Percentiles rank a stretch among this genome's conserved stretches.
These are phyloP conservation scores for Lentinula sp. DNA, from an alignment of 768 basidiomycete species.

Conservation along the genomic window DNA sequence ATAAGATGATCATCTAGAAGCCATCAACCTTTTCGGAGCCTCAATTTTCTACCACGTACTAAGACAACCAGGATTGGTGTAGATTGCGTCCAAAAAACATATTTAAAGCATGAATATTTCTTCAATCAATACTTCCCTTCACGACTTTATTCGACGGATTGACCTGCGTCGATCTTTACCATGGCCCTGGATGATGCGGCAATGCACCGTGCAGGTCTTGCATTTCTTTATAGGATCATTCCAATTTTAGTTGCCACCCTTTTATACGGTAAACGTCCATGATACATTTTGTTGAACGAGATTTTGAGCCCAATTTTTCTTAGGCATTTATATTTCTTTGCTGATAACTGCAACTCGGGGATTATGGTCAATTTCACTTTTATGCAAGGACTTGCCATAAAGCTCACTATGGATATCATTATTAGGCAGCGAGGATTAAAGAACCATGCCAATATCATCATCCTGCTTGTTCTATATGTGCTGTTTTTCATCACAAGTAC, in stretches of 20 bases:
- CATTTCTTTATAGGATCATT: background rate
- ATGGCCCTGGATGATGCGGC: constrained; percentile 13
- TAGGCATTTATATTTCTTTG: background rate
- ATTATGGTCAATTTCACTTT: background rate
- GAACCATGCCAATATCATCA: background rate
- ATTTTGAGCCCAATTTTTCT: too few species aligned
- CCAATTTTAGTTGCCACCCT: background rate
- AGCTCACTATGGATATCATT: too few species aligned
- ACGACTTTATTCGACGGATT: too few species aligned
- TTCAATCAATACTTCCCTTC: too few species aligned
- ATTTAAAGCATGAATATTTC: too few species aligned
- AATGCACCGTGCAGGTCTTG: constrained; percentile 3
- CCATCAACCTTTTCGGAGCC: too few species aligned
- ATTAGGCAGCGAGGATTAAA: background rate
- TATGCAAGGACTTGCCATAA: too few species aligned
- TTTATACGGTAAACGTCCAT: background rate
- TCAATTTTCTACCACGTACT: too few species aligned
- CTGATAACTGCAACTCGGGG: background rate
- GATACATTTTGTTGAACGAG: too few species aligned
- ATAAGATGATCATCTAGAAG: too few species aligned
- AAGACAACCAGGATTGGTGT: too few species aligned
- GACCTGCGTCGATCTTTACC: background rate
- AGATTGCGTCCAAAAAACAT: too few species aligned
- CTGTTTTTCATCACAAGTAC: background rate
- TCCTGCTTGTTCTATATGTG: background rate